Evolutionary conservation across 352 stramenopile genomes (phyloP), one percentile per base, ranked within the genome.

Genomic region (Phytophthora pseudosyringae): DNA sequence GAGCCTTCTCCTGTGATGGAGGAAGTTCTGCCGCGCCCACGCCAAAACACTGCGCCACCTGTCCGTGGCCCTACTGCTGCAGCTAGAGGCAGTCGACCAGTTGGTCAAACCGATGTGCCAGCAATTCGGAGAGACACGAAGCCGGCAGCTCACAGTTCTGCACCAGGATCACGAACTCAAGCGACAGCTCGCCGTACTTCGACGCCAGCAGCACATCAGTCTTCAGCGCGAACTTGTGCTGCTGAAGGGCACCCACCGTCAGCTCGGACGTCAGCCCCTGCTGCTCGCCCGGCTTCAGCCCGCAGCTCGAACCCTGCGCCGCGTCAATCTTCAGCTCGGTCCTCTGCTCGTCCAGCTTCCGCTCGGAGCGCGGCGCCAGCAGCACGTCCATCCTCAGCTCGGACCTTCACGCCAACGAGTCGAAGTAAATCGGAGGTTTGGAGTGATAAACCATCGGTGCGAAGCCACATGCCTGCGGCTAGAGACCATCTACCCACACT

Each of bases 401-500:
- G 36, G 2, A 21, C 26, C 45, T 35, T 40, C 15, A 16, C 51
- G 25, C 21, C 6, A 47, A 32, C 26, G 43, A 13, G 11, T 6
- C 45, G 65, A 25, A 62, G 65, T 5, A 47, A 61, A 18, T 67
- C 55, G 26, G 60, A 68, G 15, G 8, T 31, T 33, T 38, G 55
- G 21, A 66, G 41, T 21, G 28, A 38, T 45, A 18, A 7, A 31
- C 26, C 51, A 41, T 39, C 45, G 16, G 15, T 32, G 3, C 58
- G 47, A 35, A 50, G 38, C 15, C 31, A 63, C 25, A 13, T 7
- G 1, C n/a, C 31, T 11, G 11, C 29, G 18, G 36, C 28, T 25
- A 32, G 15, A 58, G 57, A 67, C 3, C 55, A 64, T n/a, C 41
- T 73, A n/a, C 59, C 65, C 11, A 57, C 59, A 43, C 52, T 66